Evolutionary conservation across 116 monocot species (phyloP).

Genomic region (Phalaenopsis hybrid): DNA sequence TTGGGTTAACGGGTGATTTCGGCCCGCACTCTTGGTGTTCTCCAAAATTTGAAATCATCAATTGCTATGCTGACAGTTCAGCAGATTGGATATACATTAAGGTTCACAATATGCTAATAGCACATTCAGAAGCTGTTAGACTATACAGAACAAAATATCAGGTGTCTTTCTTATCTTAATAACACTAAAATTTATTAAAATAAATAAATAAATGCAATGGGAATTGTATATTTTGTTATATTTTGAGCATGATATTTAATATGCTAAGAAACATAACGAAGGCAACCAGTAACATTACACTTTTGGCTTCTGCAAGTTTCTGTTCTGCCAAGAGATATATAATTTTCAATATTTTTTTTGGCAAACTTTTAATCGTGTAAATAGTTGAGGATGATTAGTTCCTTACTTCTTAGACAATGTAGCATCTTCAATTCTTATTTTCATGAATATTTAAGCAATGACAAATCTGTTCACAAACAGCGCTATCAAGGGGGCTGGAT

Average conservation of each 20-base stretch:
- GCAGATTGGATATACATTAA: conserved; percentile 29
- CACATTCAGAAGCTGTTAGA: conserved; percentile 30
- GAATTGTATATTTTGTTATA: background rate
- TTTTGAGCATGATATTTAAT: no score
- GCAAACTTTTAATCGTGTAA: no score
- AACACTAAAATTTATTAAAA: no score
- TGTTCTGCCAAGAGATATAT: no score
- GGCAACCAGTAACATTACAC: no score
- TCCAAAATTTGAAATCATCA: conserved; percentile 6
- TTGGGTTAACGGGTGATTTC: conserved; percentile 14
- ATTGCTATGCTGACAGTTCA: conserved; percentile 28
- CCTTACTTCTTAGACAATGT: no score
- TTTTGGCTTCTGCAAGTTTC: no score
- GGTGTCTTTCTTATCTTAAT: conserved; percentile 6
- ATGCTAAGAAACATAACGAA: no score
- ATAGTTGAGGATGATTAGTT: no score
- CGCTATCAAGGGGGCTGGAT: conserved; percentile 42
- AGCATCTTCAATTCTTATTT: no score
- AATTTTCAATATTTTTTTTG: no score
- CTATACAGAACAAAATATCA: conserved; percentile 33
- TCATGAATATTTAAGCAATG: no score
- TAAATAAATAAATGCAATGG: background rate
- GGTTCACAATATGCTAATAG: conserved; percentile 22
- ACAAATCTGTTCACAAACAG: conserved; percentile 13
- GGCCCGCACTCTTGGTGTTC: conserved; percentile 45